phyloP scores from a whole-genome alignment of 495 filamentous ascomycete genomes.

The Lasiosphaeria ovina region DNA sequence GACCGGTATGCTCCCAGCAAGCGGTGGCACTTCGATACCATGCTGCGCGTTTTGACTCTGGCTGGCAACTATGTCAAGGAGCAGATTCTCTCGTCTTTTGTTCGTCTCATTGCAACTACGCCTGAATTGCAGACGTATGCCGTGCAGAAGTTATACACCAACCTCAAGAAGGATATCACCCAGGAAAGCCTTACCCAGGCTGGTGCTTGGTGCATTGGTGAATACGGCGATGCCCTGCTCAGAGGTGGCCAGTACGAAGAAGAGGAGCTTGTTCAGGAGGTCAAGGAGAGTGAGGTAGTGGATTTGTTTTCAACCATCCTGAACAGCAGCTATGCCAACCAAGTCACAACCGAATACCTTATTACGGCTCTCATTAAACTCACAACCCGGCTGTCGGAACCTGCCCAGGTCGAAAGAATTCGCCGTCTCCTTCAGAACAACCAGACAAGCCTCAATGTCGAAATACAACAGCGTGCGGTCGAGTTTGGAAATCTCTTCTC shows the following conservation, averaged over 20 bases:
- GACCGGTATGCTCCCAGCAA: slow-evolving; percentile 95
- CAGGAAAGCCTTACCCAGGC: slow-evolving; percentile 93
- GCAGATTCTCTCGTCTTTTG: slow-evolving; percentile 93
- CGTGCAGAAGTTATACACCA: slow-evolving; percentile 87
- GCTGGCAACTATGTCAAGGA: slow-evolving; percentile 97
- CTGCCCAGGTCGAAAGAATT: slow-evolving; percentile 79
- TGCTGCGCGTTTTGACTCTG: slow-evolving; percentile 89
- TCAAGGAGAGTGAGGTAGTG: slow-evolving; percentile 85
- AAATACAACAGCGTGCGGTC: slow-evolving; percentile 92
- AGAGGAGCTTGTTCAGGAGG: slow-evolving; percentile 85
- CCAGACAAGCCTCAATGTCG: slow-evolving; percentile 82
- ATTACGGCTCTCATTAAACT: slow-evolving; percentile 94
- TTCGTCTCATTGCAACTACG: slow-evolving; percentile 91
- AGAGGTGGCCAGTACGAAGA: slow-evolving; percentile 91
- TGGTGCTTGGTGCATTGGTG: slow-evolving; percentile 97
- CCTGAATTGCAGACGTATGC: slow-evolving; percentile 95
- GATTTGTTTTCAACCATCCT: slow-evolving; percentile 89
- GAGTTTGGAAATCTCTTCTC: slow-evolving; percentile 93
- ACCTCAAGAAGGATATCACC: slow-evolving; percentile 91
- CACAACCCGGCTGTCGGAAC: slow-evolving; percentile 80
- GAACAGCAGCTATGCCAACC: slow-evolving; percentile 86
- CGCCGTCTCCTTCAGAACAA: slow-evolving; percentile 71
- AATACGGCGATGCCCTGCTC: slow-evolving; percentile 88
- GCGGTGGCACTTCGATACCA: slow-evolving; percentile 97
- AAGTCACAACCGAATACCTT: slow-evolving; percentile 90